Conservation (phyloP, 1,139 yeast species). For the Yamadazyma taylorii region DNA sequence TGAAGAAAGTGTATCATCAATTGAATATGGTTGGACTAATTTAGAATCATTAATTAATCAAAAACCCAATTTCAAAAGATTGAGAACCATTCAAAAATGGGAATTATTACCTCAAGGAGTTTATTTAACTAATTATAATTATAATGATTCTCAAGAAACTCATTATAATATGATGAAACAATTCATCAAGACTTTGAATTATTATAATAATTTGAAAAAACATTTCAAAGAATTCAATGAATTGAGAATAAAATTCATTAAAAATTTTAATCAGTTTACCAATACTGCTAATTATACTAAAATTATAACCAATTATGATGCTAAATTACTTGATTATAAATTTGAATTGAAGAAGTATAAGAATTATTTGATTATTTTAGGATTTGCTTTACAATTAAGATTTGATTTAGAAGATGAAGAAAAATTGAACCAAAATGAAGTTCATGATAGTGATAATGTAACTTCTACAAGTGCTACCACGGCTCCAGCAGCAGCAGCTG, state of each 20-base stretch:
- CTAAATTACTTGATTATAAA: conserved; percentile 43
- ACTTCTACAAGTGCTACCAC: background rate
- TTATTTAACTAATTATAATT: conserved; percentile 40
- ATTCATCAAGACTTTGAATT: conserved; percentile 44
- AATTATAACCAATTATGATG: conserved; percentile 39
- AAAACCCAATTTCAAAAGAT: conserved; percentile 36
- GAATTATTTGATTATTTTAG: conserved; percentile 46
- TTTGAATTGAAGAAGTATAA: conserved; percentile 47
- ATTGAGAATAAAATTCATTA: conserved; percentile 31
- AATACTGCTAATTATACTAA: conserved; percentile 36
- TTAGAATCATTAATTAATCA: conserved; percentile 37
- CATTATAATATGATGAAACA: conserved; percentile 50
- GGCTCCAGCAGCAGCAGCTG: background rate
- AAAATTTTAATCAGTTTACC: conserved; percentile 27
- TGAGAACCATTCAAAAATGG: conserved; percentile 39
- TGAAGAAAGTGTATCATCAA: conserved; percentile 63
- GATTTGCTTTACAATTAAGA: conserved; percentile 49
- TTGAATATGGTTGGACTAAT: conserved; percentile 81
- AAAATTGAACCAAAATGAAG: conserved; percentile 7
- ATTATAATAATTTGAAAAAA: conserved; percentile 42
- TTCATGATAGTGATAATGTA: background rate
- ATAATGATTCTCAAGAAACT: conserved; percentile 26
- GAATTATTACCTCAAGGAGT: conserved; percentile 45
- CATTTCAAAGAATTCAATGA: conserved; percentile 37
- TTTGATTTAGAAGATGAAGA: conserved; percentile 43